phyloP scores from a whole-genome alignment of 805 yeast species.

The Candida xyloterini region DNA sequence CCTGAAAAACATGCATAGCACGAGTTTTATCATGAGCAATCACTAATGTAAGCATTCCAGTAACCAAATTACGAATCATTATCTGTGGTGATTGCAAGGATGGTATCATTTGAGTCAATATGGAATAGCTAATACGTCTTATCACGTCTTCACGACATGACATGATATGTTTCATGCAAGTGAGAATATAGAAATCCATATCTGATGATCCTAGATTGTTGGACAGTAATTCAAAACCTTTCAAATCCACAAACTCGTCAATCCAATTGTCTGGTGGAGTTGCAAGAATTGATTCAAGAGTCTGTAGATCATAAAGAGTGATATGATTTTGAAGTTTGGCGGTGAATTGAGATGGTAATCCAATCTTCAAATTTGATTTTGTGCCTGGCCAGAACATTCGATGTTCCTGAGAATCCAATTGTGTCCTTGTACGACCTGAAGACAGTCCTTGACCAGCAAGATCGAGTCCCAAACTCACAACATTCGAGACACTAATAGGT shows the following conservation, averaged over 20 bases:
- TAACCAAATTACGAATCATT: constrained; percentile 72
- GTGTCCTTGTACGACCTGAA: background rate
- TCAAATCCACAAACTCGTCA: constrained; percentile 65
- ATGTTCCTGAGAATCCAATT: background rate
- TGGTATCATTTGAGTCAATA: constrained; percentile 53
- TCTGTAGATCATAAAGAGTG: constrained; percentile 36
- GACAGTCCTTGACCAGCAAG: constrained; percentile 30
- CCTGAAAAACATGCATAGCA: constrained; percentile 5
- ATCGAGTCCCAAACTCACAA: constrained; percentile 29
- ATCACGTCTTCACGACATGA: constrained; percentile 61
- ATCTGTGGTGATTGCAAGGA: constrained; percentile 71
- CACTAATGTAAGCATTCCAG: constrained; percentile 66
- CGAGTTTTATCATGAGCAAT: constrained; percentile 22
- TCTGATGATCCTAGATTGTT: constrained; percentile 46
- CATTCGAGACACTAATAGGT: constrained; percentile 23
- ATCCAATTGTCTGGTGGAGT: constrained; percentile 57
- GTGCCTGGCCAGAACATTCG: background rate
- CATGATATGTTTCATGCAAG: constrained; percentile 72
- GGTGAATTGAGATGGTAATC: constrained; percentile 30
- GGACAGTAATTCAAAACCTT: constrained; percentile 78
- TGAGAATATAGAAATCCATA: constrained; percentile 70
- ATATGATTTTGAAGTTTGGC: constrained; percentile 19
- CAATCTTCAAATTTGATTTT: background rate
- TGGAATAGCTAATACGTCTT: constrained; percentile 40
- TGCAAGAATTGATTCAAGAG: constrained; percentile 24